phyloP scores from a whole-genome alignment of 2,329 filamentous ascomycete species.

The Mariannaea sp. region DNA sequence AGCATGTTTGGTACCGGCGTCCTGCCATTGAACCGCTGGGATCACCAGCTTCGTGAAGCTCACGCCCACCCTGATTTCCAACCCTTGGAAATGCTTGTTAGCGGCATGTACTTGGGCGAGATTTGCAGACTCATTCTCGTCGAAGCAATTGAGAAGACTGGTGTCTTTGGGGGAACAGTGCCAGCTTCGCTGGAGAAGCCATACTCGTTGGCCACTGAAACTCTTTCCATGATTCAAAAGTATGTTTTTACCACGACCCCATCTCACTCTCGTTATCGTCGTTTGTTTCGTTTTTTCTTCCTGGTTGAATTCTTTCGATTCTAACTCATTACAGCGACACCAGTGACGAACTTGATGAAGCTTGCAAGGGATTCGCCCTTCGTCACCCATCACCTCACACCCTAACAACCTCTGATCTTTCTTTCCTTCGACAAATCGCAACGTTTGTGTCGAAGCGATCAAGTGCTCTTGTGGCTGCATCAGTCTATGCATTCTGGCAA shows the following conservation, averaged over 20 bases:
- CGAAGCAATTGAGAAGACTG: conserved; percentile 61
- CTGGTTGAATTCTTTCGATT: background rate
- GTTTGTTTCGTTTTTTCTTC: too few relatives aligned
- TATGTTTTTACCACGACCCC: too few relatives aligned
- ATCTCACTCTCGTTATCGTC: too few relatives aligned
- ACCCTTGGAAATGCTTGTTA: conserved; percentile 65
- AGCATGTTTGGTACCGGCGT: conserved; percentile 68
- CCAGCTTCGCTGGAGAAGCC: conserved; percentile 56
- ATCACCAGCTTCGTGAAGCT: conserved; percentile 54
- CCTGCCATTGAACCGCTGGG: conserved; percentile 66
- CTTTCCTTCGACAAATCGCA: conserved; percentile 57
- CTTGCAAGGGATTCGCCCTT: conserved; percentile 54
- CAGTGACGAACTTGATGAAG: conserved; percentile 48
- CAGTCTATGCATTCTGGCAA: conserved; percentile 64
- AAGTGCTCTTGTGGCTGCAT: conserved; percentile 62
- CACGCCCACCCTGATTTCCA: conserved; percentile 65
- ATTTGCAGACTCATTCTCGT: conserved; percentile 62
- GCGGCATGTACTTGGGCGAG: conserved; percentile 70
- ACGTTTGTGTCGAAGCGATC: conserved; percentile 62
- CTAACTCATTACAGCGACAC: conserved; percentile 49
- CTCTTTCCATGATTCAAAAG: conserved; percentile 62
- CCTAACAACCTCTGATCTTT: conserved; percentile 54
- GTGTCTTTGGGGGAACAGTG: conserved; percentile 60
- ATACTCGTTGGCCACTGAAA: conserved; percentile 66
- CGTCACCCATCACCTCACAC: conserved; percentile 53